Conservation (phyloP, 768 basidiomycete genomes). For the Boletellus ananas region DNA sequence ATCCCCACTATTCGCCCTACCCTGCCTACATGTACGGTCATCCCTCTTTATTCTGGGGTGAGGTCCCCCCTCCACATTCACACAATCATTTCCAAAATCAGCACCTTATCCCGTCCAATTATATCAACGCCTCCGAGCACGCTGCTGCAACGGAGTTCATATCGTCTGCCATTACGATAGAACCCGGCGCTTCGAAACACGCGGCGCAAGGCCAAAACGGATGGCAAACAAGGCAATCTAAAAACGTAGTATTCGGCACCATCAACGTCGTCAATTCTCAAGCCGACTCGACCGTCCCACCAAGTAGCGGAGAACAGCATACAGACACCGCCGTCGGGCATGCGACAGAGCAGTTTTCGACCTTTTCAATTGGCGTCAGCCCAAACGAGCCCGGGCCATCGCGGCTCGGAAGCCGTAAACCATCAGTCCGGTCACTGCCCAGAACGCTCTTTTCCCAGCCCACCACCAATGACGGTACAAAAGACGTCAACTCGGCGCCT, state of each 20-base stretch:
- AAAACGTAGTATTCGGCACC: slow-evolving; percentile 50
- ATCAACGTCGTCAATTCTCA: slow-evolving; percentile 34
- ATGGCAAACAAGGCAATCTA: slow-evolving; percentile 8
- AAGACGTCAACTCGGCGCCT: not conserved
- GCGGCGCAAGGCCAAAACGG: slow-evolving; percentile 5
- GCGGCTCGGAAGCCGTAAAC: slow-evolving; percentile 24
- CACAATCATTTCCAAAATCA: slow-evolving; percentile 21
- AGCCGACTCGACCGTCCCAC: not conserved
- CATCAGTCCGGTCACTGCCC: slow-evolving; percentile 20
- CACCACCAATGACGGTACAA: not conserved
- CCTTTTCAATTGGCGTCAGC: slow-evolving; percentile 45
- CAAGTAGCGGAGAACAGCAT: slow-evolving; percentile 5
- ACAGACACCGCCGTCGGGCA: slow-evolving; percentile 15
- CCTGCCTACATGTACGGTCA: slow-evolving; percentile 32
- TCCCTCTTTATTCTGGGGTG: slow-evolving; percentile 40
- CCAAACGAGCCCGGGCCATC: slow-evolving; percentile 34
- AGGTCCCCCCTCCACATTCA: slow-evolving; percentile 10
- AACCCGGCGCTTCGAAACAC: slow-evolving; percentile 5
- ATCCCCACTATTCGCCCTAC: slow-evolving; percentile 34
- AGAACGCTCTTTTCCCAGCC: slow-evolving; percentile 4
- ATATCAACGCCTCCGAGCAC: slow-evolving; percentile 12
- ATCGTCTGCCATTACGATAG: slow-evolving; percentile 13
- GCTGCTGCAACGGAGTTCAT: slow-evolving; percentile 12
- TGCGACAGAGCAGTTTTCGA: slow-evolving; percentile 28
- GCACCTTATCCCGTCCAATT: slow-evolving; percentile 4